A percentile compares a stretch with the other conserved stretches of the same genome.
Evolutionary conservation across 805 yeast species (phyloP).

Genomic region (Starmerella bombi): DNA sequence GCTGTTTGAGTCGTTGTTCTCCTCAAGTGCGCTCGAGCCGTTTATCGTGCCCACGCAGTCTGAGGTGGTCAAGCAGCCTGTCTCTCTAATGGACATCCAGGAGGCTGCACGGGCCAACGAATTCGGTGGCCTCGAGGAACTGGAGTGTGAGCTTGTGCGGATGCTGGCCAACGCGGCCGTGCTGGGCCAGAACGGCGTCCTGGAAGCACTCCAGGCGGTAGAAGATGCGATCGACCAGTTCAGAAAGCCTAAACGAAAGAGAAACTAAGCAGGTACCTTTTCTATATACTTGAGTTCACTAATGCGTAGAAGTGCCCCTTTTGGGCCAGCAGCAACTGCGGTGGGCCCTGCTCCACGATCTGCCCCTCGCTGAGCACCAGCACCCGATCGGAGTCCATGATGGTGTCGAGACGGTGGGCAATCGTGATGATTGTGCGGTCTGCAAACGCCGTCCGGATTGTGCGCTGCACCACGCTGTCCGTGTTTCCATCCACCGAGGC

Average conservation of each 20-base stretch:
- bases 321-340: conserved; percentile 44
- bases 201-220: neutral
- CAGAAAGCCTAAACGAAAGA: neutral
- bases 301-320: conserved; percentile 26
- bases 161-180: conserved; percentile 13
- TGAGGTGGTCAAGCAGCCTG: conserved; percentile 2
- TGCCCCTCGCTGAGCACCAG: conserved; percentile 34
- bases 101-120: neutral
- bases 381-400: conserved; percentile 53
- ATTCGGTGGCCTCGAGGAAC: conserved; percentile 1
- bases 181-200: neutral
- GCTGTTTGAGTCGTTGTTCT: neutral
- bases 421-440: conserved; percentile 65
- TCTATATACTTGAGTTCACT: neutral
- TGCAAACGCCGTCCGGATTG: conserved; percentile 48
- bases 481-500: conserved; percentile 58
- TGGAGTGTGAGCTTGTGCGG: conserved; percentile 5
- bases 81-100: neutral
- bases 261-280: neutral
- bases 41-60: neutral
- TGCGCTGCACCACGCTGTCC: conserved; percentile 55
- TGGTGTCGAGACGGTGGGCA: conserved; percentile 66
- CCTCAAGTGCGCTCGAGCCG: neutral
- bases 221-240: neutral
- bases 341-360: conserved; percentile 54